Conservation (phyloP, 23 red algal species). For the Agarophyton chilense region DNA sequence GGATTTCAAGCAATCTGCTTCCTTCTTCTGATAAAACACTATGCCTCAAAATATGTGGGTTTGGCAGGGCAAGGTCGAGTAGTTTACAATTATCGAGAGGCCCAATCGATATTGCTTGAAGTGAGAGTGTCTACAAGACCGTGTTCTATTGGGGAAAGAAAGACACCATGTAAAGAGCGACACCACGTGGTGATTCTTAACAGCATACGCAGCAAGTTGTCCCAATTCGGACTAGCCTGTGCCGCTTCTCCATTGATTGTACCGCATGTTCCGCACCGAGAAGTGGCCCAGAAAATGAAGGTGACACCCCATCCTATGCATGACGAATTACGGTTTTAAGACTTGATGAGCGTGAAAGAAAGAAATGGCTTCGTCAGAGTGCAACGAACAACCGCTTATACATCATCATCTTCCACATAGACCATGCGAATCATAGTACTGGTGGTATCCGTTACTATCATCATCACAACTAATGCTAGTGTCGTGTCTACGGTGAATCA, state of each 20-base stretch:
- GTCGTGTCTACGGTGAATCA: background rate
- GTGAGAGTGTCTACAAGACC: background rate
- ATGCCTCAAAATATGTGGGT: background rate
- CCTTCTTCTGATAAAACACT: background rate
- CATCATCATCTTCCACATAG: background rate
- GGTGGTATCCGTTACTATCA: background rate
- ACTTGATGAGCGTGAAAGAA: background rate
- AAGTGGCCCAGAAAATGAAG: constrained; percentile 1
- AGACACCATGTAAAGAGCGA: background rate
- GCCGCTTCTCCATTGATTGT: background rate
- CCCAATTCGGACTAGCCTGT: background rate
- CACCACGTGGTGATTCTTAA: background rate
- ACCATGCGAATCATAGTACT: background rate
- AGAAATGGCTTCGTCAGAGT: background rate
- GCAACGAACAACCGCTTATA: background rate
- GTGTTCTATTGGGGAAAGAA: background rate
- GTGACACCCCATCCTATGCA: too few relatives aligned
- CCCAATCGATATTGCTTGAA: background rate
- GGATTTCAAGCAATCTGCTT: background rate
- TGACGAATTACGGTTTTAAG: too few relatives aligned
- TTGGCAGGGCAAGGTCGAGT: background rate
- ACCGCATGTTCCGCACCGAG: background rate
- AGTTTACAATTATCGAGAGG: background rate
- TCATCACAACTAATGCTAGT: background rate
- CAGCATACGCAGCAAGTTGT: background rate